Evolutionary conservation across 164 flowering plant species (phyloP).

Genomic region (Macadamia tetraphylla): DNA sequence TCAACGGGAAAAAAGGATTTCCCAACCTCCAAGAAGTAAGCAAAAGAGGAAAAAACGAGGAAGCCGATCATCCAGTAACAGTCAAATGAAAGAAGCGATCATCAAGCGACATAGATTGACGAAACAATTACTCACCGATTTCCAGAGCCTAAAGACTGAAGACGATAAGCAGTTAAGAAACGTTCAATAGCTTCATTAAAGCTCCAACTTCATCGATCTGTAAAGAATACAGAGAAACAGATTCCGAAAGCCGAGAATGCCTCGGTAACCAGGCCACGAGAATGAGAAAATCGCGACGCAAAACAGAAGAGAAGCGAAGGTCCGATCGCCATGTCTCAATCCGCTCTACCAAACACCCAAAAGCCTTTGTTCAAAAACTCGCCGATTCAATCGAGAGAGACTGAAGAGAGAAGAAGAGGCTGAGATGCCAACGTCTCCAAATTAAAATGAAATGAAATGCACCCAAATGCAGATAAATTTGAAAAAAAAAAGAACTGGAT

Average conservation of each 20-base stretch:
- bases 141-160: not conserved
- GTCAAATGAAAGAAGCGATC: not conserved
- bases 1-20: not conserved
- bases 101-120: not conserved
- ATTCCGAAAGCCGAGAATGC: not conserved
- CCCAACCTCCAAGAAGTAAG: conserved; percentile 2
- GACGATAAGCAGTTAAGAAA: not conserved
- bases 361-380: conserved; percentile 3
- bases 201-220: conserved; percentile 2
- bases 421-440: conserved; percentile 19
- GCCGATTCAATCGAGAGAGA: conserved; percentile 6
- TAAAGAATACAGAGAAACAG: not conserved
- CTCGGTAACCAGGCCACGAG: conserved; percentile 1
- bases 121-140: conserved; percentile 12
- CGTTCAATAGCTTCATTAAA: not conserved
- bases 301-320: not conserved
- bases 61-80: not conserved
- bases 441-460: conserved; percentile 18
- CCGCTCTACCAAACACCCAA: not conserved
- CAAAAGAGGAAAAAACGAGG: not conserved
- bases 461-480: conserved; percentile 6
- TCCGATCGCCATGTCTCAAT: conserved; percentile 4
- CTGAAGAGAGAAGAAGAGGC: not conserved
- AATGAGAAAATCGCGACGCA: conserved; percentile 18
- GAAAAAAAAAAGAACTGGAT: not conserved